Conservation (phyloP, 768 basidiomycete genomes). For the Sutorius australiensis region DNA sequence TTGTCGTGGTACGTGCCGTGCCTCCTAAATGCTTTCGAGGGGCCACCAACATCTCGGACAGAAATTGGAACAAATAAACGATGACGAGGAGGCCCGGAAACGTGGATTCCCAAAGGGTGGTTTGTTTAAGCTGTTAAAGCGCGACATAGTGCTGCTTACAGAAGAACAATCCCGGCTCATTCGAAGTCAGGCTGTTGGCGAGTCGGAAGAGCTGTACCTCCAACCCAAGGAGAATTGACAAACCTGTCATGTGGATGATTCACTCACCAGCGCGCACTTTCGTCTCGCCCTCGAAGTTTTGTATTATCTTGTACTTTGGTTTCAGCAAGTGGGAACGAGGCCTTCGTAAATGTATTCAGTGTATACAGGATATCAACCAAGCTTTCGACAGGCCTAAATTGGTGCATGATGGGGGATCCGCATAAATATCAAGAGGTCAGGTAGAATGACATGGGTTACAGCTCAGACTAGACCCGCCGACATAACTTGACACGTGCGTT, state of each 20-base stretch:
- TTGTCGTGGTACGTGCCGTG: conserved; percentile 60
- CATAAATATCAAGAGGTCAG: not conserved
- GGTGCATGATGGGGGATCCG: no score
- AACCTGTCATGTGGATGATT: not conserved
- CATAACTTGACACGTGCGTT: conserved; percentile 25
- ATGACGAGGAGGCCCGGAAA: conserved; percentile 50
- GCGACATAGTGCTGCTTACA: conserved; percentile 44
- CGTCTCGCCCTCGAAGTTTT: no score
- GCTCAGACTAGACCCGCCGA: conserved; percentile 7
- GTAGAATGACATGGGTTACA: not conserved
- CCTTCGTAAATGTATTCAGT: not conserved
- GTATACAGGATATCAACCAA: not conserved
- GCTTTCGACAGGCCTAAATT: not conserved
- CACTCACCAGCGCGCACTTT: not conserved
- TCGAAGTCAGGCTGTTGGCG: conserved; percentile 16
- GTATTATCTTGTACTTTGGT: not conserved
- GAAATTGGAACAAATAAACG: conserved; percentile 52
- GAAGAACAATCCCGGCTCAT: conserved; percentile 37
- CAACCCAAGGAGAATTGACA: conserved; percentile 1
- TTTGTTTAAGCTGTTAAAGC: conserved; percentile 46
- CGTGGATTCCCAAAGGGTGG: conserved; percentile 45
- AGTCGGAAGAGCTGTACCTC: conserved; percentile 5
- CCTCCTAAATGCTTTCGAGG: not conserved
- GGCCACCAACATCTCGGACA: conserved; percentile 20
- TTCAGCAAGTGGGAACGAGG: not conserved